phyloP scores from a whole-genome alignment of 805 yeast genomes.

The Yarrowia sp. region DNA sequence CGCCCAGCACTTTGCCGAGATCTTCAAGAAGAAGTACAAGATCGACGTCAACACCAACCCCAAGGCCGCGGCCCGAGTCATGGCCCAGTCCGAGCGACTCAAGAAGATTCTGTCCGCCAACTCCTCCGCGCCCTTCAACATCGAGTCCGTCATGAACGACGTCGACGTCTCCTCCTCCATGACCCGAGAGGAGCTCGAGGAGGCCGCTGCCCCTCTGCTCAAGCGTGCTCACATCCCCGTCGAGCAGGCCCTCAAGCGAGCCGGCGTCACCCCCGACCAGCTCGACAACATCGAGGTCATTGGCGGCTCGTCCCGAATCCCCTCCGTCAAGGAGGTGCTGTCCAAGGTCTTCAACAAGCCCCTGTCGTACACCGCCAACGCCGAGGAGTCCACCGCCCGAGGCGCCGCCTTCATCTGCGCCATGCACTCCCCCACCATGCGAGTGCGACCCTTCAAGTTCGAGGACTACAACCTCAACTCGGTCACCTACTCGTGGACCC shows the following conservation, averaged over 20 bases:
- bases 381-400: slow-evolving; percentile 98
- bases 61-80: slow-evolving; percentile 91
- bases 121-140: slow-evolving; percentile 86
- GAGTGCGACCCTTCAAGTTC: slow-evolving; percentile 98
- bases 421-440: slow-evolving; percentile 96
- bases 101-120: slow-evolving; percentile 97
- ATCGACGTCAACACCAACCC: slow-evolving; percentile 88
- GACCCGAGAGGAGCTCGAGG: slow-evolving; percentile 91
- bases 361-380: slow-evolving; percentile 92
- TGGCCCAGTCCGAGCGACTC: slow-evolving; percentile 86
- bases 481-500: slow-evolving; percentile 93
- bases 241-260: slow-evolving; percentile 74
- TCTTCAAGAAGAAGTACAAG: slow-evolving; percentile 87
- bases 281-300: slow-evolving; percentile 90
- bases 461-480: slow-evolving; percentile 91
- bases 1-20: slow-evolving; percentile 91
- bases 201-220: slow-evolving; percentile 76
- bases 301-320: slow-evolving; percentile 99
- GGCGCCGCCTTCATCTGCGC: slow-evolving; percentile 99
- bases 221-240: slow-evolving; percentile 74
- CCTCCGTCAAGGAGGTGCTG: slow-evolving; percentile 80
- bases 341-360: slow-evolving; percentile 78
- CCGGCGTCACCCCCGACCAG: slow-evolving; percentile 69
- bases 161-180: slow-evolving; percentile 88
- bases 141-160: slow-evolving; percentile 97